Evolutionary conservation across 768 basidiomycete species (phyloP), one percentile per base, ranked within the genome.

Genomic region (Serendipita sp.): DNA sequence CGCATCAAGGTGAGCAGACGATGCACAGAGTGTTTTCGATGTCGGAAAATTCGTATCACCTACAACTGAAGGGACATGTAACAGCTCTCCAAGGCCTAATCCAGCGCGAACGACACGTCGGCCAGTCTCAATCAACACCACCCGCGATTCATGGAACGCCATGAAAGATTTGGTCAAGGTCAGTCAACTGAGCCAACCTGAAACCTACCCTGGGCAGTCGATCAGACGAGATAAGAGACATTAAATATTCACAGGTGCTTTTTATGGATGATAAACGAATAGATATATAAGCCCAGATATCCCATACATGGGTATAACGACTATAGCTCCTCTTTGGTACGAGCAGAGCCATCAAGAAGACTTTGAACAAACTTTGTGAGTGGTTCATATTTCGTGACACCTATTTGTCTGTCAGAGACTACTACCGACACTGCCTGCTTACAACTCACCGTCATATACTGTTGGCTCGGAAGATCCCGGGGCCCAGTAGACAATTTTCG

Each of bases 61-160:
- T 69, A 93, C 91, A 58, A 91, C 75, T 8, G 82, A 74, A n/a
- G 91, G 90, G 1, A 80, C 79, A 67, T 79, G 85, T 50, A 95
- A 76, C 13, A 93, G 81, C 62, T 94, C 92, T 65, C 84, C 78
- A 1, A 94, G 78, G 34, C 92, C 91, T 29, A 88, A 75, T 6
- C 88, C 87, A 48, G 87, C 91, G 44, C 87, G 81, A 58, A 93
- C 74, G 52, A 77, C 72, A 2, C 86, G 85, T 62, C 85, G 77
- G 63, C 83, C 79, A 11, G 85, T 86, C 74, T 93, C 92, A 71
- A 95, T 81, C 73, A 93, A 77, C 66, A 92, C 79, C 48, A 91
- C 80, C 62, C 81, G 85, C 58, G 87, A 81, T 73, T 93, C 90
- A 72, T 90, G 87, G 73, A 91, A 85, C 44, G 83, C 43, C 71